Evolutionary conservation across 208 protist genomes (phyloP), one percentile per base, ranked within the genome.

Genomic region (Naegleria lovaniensis): DNA sequence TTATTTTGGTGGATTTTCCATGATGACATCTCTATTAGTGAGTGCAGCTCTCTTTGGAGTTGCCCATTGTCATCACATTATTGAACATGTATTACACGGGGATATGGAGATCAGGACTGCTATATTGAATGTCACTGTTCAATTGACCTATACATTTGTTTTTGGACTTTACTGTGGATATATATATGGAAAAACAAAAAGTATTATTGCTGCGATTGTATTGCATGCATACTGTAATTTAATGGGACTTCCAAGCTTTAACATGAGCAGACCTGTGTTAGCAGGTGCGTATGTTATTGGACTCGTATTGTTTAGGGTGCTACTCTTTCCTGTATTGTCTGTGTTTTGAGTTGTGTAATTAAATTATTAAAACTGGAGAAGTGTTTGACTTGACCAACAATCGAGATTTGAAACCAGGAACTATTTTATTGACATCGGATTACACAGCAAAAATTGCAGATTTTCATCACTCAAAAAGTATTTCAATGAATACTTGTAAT

Each of bases 61-160:
- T n/a, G 39, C 41, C 41, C 84, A 88, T 55, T 58, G 41, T 15
- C 84, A 88, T 55, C 84, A 88, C 22, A 88, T 88, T 88, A 33
- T 88, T 33, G 84, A 88, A 33, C 41, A 58, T 58, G 19, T 58
- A 3, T 6, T 88, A 33, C 41, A 88, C 38, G 41, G 41, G 3
- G 29, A 58, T 22, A 88, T 58, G 41, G 15, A 40, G 22, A 4
- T 55, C 2, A n/a, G 6, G 1, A 0, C 39, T n/a, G 84, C 84
- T n/a, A 11, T 88, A 7, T 7, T 58, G 36, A 58, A 13, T 58
- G 84, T 88, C 11, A 11, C 29, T 7, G 19, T 88, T 25, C 84
- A 88, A 55, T 88, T 88, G 5, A 59, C 84, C 16, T 88, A 88
- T 58, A 88, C 84, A 58, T 48, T 25, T 58, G 11, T 88, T 38